Evolutionary conservation across 495 filamentous ascomycete genomes (phyloP), one percentile per base, ranked within the genome.

Genomic region (Penicillium crystallinum): DNA sequence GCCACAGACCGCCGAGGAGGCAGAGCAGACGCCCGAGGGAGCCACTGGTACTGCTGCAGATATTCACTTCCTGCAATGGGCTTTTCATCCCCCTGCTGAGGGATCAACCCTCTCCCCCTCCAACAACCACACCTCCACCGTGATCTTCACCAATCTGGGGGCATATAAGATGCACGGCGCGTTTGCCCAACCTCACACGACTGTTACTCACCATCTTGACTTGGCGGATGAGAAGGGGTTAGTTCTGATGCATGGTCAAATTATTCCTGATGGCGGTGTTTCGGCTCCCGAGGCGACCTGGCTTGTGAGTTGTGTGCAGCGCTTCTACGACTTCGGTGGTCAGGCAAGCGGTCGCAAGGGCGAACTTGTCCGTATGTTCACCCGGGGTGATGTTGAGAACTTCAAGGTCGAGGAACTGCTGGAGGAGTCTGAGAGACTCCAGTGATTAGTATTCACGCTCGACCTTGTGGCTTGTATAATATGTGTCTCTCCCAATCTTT

Each of bases 291-390:
- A 97, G 63, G 90, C 87, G 22, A 81, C 80, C 66, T 96, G 87
- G 90, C 64, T 98, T 59, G 78, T 95, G n/a, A 88, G 95, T 79
- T 89, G 90, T 40, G 69, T 98, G 74, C 93, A 97, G 79, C 85
- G 89, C 69, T 98, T 97, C 67, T 98, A 97, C 65, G 90, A 85
- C 12, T 76, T 75, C 45, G 78, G 77, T 2, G 74, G 74, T 9
- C 75, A 78, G 63, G 81, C 76, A 6, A 70, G 55, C 48, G 77
- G 75, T 2, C 73, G 75, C 29, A 81, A 76, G 65, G 66, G 70
- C n/a, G 73, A 78, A 73, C 62, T 97, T 65, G 66, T 97, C 64
- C 86, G 89, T 67, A 82, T 84, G 78, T 97, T 97, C 67, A 85
- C 78, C 5, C 72, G 70, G 49, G 92, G 91, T 1, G 91, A 92